Evolutionary conservation across 1,284 basidiomycete species (phyloP), one percentile per base, ranked within the genome.

Genomic region (Xerocomus cyaneibrunnescens): DNA sequence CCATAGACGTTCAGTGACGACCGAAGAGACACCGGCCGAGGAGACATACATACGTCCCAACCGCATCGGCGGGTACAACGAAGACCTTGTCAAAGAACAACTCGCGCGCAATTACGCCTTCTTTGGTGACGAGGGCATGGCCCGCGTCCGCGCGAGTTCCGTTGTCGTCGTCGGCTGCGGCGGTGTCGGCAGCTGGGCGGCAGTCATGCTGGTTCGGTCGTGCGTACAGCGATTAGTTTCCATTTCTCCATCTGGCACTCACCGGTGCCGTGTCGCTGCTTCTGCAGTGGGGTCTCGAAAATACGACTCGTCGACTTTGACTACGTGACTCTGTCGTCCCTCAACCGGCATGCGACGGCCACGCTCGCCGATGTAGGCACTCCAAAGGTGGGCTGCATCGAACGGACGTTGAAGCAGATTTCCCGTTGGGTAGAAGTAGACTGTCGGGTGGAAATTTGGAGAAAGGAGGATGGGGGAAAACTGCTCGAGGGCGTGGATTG

Each of bases 261-360:
- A 12, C 22, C 28, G 30, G n/a, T 19, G 8, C 2, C 5, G 17
- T 17, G 9, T 12, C 19, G 9, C 43, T 54, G 10, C 36, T 48
- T 34, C 62, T 38, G n/a, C 57, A 91, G 88, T 42, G 89, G 89
- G 7, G 76, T 92, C 23, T 80, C 84, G 12, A 83, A 80, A 54
- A 83, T 92, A 57, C 79, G 89, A 16, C 76, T 92, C 22, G 74
- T 94, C 23, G 88, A 96, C 74, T 97, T 97, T 67, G 94, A 98
- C 78, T 85, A 94, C 60, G 94, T 96, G 51, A 94, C 93, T 1
- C 76, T 98, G 16, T 94, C 92, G 3, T 95, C 92, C 0, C 79
- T 98, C 41, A 98, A 98, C 68, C 80, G 95, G 45, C 96, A 99
- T 66, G 94, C 96, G 8, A 92, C 92, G 21, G 97, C 97, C n/a